Evolutionary conservation across 805 yeast species (phyloP).

Genomic region (Groenewaldozyma tartarivorans): DNA sequence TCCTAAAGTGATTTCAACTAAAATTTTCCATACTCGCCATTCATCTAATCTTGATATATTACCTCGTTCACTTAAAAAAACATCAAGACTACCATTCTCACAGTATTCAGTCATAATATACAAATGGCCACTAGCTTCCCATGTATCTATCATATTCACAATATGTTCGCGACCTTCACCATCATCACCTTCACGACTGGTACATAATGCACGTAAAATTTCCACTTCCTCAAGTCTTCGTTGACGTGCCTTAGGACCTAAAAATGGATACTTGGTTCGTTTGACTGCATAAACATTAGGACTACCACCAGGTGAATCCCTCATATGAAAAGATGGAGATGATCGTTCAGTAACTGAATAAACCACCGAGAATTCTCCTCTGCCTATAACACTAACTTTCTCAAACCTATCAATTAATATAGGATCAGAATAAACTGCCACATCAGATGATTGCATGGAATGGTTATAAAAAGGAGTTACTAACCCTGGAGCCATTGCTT

Average conservation of each 20-base stretch:
- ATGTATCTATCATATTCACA: constrained; percentile 68
- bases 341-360: constrained; percentile 67
- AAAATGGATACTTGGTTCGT: constrained; percentile 61
- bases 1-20: constrained; percentile 75
- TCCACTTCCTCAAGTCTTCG: constrained; percentile 70
- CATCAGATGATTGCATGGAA: neutral
- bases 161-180: constrained; percentile 66
- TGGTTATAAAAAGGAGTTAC: neutral
- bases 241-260: constrained; percentile 48
- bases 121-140: constrained; percentile 65
- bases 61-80: constrained; percentile 69
- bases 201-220: constrained; percentile 30
- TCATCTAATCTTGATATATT: constrained; percentile 76
- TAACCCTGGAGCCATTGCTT: neutral
- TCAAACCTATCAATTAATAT: constrained; percentile 43
- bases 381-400: constrained; percentile 62
- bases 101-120: constrained; percentile 94
- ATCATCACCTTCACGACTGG: constrained; percentile 21
- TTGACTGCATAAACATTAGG: constrained; percentile 70
- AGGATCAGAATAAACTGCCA: constrained; percentile 11
- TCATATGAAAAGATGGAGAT: too few relatives aligned
- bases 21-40: constrained; percentile 95
- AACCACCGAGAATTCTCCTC: constrained; percentile 86
- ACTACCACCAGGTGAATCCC: constrained; percentile 3
- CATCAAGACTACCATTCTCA: constrained; percentile 85